Evolutionary conservation across 2,329 filamentous ascomycete genomes (phyloP), one percentile per base, ranked within the genome.

Genomic region (Pleomassaria siparia): DNA sequence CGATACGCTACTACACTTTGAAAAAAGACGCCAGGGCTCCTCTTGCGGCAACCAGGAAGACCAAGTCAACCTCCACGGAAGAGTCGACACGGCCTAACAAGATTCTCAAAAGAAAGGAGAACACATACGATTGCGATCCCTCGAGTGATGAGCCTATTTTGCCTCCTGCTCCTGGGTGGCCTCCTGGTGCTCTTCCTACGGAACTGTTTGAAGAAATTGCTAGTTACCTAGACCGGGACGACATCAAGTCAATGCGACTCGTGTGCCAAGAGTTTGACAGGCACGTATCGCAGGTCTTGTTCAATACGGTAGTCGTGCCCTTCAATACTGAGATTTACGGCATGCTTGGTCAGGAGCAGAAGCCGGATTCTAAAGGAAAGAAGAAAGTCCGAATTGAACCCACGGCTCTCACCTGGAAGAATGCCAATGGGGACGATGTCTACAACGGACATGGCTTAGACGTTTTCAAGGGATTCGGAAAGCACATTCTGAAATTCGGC

Each of bases 301-400:
- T 86, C 63, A 74, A 76, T 47, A 82, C 81, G 36, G 80, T 85
- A 8, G 83, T 87, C 5, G 80, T 86, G 2, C 82, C 83, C 1
- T 88, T 88, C 70, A 81, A 79, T 33, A 78, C 81, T 1, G 80
- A 85, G 54, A 79, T 88, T 20, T 86, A 82, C 62, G 78, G 77
- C 36, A 79, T 78, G 67, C 66, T 78, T 16, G 71, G 73, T 13
- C 67, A 70, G 47, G 69, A 66, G 22, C 60, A 60, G 20, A 63
- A 66, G 43, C 58, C 51, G 6, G 66, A 67, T 59, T 43, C 58
- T 32, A 72, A 72, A 51, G 69, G 63, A 13, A 72, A 71, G 49
- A 65, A 62, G 39, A 65, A 66, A 35, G 56, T 60, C 7, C 60
- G 49, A 51, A 46, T 58, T 30, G 59, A 61, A 53, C 51, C 47